Evolutionary conservation across 371 early-diverging fungal genomes (phyloP).

Genomic region (Saksenaea oblongispora): DNA sequence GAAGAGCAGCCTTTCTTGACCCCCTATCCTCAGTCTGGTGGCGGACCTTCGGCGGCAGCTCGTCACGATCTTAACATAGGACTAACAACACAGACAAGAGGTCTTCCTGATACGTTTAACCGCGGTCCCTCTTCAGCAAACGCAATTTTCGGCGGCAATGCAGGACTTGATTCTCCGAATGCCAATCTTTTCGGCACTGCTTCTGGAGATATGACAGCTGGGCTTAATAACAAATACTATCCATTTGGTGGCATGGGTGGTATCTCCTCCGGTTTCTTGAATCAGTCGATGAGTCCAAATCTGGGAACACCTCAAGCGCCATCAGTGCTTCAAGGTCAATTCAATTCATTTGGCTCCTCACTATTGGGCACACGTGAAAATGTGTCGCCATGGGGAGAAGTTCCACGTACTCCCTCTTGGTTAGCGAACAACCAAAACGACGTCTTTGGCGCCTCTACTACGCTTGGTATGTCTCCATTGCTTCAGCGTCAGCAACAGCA

Average conservation of each 20-base stretch:
- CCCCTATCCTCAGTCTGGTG: slow-evolving; percentile 23
- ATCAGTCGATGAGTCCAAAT: slow-evolving; percentile 20
- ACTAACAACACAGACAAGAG: slow-evolving; percentile 15
- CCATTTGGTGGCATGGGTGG: slow-evolving; percentile 32
- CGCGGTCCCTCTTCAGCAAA: slow-evolving; percentile 18
- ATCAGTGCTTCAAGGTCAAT: slow-evolving; percentile 21
- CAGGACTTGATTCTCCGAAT: slow-evolving; percentile 12
- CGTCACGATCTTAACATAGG: slow-evolving; percentile 8
- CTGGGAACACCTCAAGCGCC: slow-evolving; percentile 26
- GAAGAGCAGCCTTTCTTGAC: slow-evolving; percentile 68
- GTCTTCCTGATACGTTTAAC: slow-evolving; percentile 22
- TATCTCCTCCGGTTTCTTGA: slow-evolving; percentile 18
- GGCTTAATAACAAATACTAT: slow-evolving; percentile 30
- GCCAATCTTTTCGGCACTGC: slow-evolving; percentile 13
- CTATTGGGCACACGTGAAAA: slow-evolving; percentile 28
- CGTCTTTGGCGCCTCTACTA: slow-evolving; percentile 28
- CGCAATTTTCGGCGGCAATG: slow-evolving; percentile 20
- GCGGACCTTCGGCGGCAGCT: neutral
- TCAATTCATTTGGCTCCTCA: slow-evolving; percentile 25
- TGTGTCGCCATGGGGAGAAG: slow-evolving; percentile 31
- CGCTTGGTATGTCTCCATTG: slow-evolving; percentile 18
- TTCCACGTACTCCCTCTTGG: slow-evolving; percentile 34
- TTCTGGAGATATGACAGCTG: slow-evolving; percentile 5
- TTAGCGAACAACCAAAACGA: slow-evolving; percentile 27
- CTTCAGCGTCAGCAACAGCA: slow-evolving; percentile 25